Evolutionary conservation across 331 rosid species (phyloP), one percentile per base, ranked within the genome.

Genomic region (Cydonia oblonga): DNA sequence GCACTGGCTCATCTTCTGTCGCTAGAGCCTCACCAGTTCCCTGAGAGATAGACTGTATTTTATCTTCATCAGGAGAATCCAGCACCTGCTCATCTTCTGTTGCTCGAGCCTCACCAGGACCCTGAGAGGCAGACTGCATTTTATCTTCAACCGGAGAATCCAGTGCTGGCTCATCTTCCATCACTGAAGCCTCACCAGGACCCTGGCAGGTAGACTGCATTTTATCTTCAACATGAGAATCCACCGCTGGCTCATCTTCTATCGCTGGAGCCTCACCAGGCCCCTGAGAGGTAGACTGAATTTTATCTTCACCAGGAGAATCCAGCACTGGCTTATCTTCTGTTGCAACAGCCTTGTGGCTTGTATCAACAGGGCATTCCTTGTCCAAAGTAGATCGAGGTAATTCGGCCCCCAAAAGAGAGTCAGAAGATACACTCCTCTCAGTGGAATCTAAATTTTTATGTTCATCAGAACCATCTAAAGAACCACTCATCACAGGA

Each of bases 381-480:
- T 59, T 64, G 19, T 75, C 85, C 42, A 86, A 79, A 75, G 78
- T 56, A 59, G 82, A 76, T 61, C 78, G 80, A 82, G 79, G 75
- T 60, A 76, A 68, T 73, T 79, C 77, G 51, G 80, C 83, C 68
- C 75, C 81, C 4, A 80, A 76, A 73, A 53, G 79, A 78, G 84
- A 85, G 29, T 84, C 89, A 32, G 82, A 81, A 57, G 63, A 51
- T 38, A 70, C 10, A 20, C 79, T 78, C 72, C 68, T 71, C 56
- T 59, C 82, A 56, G 72, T 73, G 70, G 82, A 67, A 66, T 46
- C 77, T 35, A 72, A 68, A 68, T 76, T 66, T 58, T 86, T 72
- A 18, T 73, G 70, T 70, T 90, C 84, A 67, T 77, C 81, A 70
- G 83, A 79, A 64, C 86, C 85, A 80, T 85, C 84, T 68, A 71